phyloP scores from a whole-genome alignment of 2,329 filamentous ascomycete genomes.

The Lizonia empirigonia region DNA sequence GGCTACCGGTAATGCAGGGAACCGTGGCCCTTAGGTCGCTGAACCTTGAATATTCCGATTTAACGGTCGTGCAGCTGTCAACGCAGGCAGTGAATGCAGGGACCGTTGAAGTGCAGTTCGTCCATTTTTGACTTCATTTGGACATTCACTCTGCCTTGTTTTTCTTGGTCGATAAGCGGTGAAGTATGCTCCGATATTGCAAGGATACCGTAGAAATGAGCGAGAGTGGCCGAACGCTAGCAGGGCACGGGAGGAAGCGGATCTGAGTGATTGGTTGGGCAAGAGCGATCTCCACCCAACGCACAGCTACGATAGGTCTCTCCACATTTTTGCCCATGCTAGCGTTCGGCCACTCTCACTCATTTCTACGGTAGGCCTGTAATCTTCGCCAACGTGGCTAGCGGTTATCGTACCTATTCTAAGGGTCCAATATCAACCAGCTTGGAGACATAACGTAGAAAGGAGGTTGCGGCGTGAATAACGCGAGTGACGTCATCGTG shows the following conservation, averaged over 20 bases:
- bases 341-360: no score
- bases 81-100: slow-evolving; percentile 4
- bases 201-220: no score
- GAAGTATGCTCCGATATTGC: slow-evolving; percentile 1
- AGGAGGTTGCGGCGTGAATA: not conserved
- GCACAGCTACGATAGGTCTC: no score
- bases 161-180: slow-evolving; percentile 15
- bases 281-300: no score
- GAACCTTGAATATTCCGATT: not conserved
- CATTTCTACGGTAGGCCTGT: slow-evolving; percentile 12
- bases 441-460: not conserved
- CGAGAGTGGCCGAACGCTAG: no score
- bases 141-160: slow-evolving; percentile 14
- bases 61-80: slow-evolving; percentile 7
- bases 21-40: not conserved
- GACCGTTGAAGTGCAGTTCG: not conserved
- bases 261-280: no score
- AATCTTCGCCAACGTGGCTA: slow-evolving; percentile 14
- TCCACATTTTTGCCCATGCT: no score
- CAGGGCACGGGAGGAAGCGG: no score
- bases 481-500: slow-evolving; percentile 6
- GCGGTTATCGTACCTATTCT: slow-evolving; percentile 4
- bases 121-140: slow-evolving; percentile 1
- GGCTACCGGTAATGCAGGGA: slow-evolving; percentile 9
- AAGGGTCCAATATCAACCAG: slow-evolving; percentile 6